phyloP scores from a whole-genome alignment of 306 rosid genomes.

The Vachellia collinsii region DNA sequence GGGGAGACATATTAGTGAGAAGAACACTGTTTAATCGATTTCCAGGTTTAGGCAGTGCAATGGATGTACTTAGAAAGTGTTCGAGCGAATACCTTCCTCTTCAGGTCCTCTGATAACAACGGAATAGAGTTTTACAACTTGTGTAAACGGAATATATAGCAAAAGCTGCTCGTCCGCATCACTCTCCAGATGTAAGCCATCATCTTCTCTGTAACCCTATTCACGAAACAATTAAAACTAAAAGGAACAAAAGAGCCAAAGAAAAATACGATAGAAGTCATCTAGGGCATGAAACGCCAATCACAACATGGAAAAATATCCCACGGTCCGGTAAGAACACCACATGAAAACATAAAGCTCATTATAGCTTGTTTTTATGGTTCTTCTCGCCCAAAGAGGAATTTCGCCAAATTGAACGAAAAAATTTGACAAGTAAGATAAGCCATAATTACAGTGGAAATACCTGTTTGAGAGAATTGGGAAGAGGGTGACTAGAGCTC shows the following conservation, averaged over 20 bases:
- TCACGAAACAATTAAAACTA: conserved; percentile 26
- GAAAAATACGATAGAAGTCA: not conserved
- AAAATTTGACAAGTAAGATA: not conserved
- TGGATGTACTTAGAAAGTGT: not conserved
- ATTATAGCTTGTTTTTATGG: not conserved
- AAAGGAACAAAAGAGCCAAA: conserved; percentile 7
- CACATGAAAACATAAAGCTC: too few relatives aligned
- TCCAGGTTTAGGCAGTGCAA: not conserved
- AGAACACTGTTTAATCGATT: not conserved
- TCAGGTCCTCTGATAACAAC: conserved; percentile 78
- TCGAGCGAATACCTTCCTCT: conserved; percentile 70
- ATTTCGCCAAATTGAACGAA: not conserved
- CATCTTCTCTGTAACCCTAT: conserved; percentile 94
- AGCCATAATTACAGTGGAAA: conserved; percentile 5
- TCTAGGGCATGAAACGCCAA: not conserved
- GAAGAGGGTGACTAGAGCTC: conserved; percentile 66
- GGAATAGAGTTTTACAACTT: conserved; percentile 83
- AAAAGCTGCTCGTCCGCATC: conserved; percentile 98
- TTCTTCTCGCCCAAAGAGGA: not conserved
- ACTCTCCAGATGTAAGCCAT: conserved; percentile 88
- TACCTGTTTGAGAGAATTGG: conserved; percentile 80
- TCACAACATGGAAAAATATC: too few relatives aligned
- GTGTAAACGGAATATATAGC: conserved; percentile 84
- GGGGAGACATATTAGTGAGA: not conserved
- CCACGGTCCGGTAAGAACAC: not conserved